Percentiles rank a stretch among this genome's conserved stretches.
phyloP scores from a whole-genome alignment of 1,284 basidiomycete genomes.

The Cystobasidiaceae sp. region DNA sequence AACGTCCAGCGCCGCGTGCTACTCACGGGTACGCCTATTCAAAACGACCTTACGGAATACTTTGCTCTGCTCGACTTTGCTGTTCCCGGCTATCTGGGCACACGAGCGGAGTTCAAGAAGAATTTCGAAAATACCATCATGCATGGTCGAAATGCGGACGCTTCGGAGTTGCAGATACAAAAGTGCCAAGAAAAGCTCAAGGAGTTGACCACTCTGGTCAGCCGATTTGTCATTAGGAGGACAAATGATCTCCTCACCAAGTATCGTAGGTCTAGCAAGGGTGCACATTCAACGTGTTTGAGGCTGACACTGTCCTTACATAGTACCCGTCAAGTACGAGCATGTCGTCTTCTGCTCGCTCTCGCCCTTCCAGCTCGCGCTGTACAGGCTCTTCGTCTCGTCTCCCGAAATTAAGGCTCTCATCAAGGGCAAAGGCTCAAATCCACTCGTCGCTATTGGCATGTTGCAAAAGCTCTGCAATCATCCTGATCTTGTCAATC shows the following conservation, averaged over 20 bases:
- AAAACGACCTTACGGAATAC: conserved; percentile 48
- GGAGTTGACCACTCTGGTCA: conserved; percentile 83
- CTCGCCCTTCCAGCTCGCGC: conserved; percentile 77
- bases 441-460: conserved; percentile 95
- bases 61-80: conserved; percentile 77
- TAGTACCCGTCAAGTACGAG: conserved; percentile 98
- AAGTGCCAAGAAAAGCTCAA: conserved; percentile 86
- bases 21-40: conserved; percentile 92
- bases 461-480: conserved; percentile 97
- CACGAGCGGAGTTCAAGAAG: conserved; percentile 88
- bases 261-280: conserved; percentile 62
- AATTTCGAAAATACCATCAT: conserved; percentile 94
- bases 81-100: conserved; percentile 90
- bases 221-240: conserved; percentile 92
- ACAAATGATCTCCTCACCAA: conserved; percentile 97
- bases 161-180: conserved; percentile 74
- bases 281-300: neutral
- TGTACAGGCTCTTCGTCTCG: conserved; percentile 89
- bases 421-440: conserved; percentile 82
- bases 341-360: conserved; percentile 95
- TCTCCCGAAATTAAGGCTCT: conserved; percentile 91
- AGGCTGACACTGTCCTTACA: neutral
- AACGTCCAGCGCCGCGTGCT: conserved; percentile 93
- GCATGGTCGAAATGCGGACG: conserved; percentile 85
- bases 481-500: conserved; percentile 86